phyloP scores from a whole-genome alignment of 768 basidiomycete species.

The Bullera alba region DNA sequence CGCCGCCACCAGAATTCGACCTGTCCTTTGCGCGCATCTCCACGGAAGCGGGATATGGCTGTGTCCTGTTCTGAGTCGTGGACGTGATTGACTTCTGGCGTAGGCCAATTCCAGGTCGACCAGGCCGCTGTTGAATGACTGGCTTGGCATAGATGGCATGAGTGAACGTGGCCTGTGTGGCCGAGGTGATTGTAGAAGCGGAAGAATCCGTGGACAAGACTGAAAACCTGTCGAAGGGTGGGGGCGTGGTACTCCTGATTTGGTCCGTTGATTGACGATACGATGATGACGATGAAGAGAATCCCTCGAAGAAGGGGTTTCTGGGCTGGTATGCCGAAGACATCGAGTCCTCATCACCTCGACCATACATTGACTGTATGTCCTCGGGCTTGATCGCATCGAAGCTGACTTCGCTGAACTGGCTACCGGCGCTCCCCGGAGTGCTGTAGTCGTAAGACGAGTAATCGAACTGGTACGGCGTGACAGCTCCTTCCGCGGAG shows the following conservation, averaged over 20 bases:
- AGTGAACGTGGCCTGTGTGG: not conserved
- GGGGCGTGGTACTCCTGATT: not conserved
- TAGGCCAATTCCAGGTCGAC: no score
- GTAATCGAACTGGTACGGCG: not conserved
- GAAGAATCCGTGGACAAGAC: not conserved
- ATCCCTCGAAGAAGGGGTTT: not conserved
- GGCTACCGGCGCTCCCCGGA: conserved; percentile 8
- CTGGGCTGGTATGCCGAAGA: not conserved
- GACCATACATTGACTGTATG: conserved; percentile 18
- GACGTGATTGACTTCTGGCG: conserved; percentile 6
- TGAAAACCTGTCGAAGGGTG: not conserved
- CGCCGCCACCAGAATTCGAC: not conserved
- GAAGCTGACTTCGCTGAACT: conserved; percentile 23
- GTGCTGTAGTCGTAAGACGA: conserved; percentile 3
- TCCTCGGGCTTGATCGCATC: conserved; percentile 21
- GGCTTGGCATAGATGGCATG: no score
- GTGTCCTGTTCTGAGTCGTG: conserved; percentile 1
- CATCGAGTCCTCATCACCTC: not conserved
- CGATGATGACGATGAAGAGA: not conserved
- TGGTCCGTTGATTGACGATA: no score
- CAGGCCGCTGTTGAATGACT: no score
- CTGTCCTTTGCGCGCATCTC: not conserved
- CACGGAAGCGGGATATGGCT: conserved; percentile 3
- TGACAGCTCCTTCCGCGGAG: not conserved
- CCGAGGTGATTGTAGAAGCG: not conserved